Conservation (phyloP, 1,139 yeast genomes). For the Pichia sp. region DNA sequence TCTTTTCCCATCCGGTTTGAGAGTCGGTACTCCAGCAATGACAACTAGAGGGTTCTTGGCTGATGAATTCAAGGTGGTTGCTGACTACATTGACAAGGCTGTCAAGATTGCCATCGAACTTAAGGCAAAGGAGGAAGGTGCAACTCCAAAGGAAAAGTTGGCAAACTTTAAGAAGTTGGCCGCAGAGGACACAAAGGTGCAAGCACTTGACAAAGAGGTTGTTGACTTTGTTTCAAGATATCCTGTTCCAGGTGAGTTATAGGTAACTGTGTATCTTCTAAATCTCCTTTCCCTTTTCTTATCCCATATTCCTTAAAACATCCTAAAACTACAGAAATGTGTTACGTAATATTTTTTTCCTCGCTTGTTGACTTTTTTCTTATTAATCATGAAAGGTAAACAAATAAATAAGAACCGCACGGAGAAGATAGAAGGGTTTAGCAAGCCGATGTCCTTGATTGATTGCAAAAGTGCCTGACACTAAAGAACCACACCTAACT, state of each 20-base stretch:
- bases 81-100: slow-evolving; percentile 73
- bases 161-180: slow-evolving; percentile 63
- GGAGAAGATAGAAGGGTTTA: background rate
- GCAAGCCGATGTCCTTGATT: background rate
- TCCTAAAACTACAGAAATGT: background rate
- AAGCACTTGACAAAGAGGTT: slow-evolving; percentile 58
- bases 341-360: background rate
- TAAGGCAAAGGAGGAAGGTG: slow-evolving; percentile 57
- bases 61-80: slow-evolving; percentile 72
- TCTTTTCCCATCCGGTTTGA: slow-evolving; percentile 88
- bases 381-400: slow-evolving; percentile 2
- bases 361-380: slow-evolving; percentile 4
- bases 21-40: slow-evolving; percentile 98
- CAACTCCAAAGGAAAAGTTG: slow-evolving; percentile 58
- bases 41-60: slow-evolving; percentile 89
- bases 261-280: slow-evolving; percentile 3
- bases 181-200: slow-evolving; percentile 52
- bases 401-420: background rate
- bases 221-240: slow-evolving; percentile 60
- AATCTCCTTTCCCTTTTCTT: background rate
- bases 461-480: background rate
- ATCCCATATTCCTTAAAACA: background rate
- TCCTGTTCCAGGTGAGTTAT: slow-evolving; percentile 77
- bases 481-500: background rate
- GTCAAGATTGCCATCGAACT: slow-evolving; percentile 60